A percentile compares a stretch with the other conserved stretches of the same genome.
phyloP scores from a whole-genome alignment of 73 alveolate species.

The Effrenium voratum region DNA sequence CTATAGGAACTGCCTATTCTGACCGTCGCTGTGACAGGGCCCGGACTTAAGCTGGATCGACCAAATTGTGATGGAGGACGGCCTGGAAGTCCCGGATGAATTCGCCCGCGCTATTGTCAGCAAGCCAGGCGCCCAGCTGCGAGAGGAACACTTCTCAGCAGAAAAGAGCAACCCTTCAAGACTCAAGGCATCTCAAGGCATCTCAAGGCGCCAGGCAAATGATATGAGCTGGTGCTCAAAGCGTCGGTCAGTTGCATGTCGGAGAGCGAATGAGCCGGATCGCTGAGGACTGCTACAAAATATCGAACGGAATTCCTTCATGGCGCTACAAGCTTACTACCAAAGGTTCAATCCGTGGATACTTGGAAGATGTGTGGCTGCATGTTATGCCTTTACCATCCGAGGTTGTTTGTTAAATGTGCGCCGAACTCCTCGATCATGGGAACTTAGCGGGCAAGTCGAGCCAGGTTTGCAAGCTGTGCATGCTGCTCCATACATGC shows the following conservation, averaged over 20 bases:
- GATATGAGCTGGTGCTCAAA: too few relatives aligned
- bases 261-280: too few relatives aligned
- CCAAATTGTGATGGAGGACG: slow-evolving; percentile 63
- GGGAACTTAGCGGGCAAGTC: slow-evolving; percentile 79
- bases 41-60: slow-evolving; percentile 86
- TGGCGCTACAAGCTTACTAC: background rate
- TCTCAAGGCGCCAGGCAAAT: too few relatives aligned
- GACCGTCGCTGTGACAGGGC: slow-evolving; percentile 3
- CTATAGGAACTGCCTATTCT: too few relatives aligned
- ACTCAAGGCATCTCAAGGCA: too few relatives aligned
- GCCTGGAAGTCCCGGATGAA: slow-evolving; percentile 60
- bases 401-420: slow-evolving; percentile 50
- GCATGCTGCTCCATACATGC: background rate
- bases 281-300: slow-evolving; percentile 54
- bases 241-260: too few relatives aligned
- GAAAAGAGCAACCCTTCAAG: too few relatives aligned
- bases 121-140: too few relatives aligned
- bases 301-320: slow-evolving; percentile 50
- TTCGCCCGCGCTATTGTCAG: slow-evolving; percentile 49
- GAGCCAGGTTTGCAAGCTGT: background rate
- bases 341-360: background rate
- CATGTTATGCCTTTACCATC: too few relatives aligned
- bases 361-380: background rate
- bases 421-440: slow-evolving; percentile 36
- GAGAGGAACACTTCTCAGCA: too few relatives aligned